Evolutionary conservation across 1,139 yeast species (phyloP), one percentile per base, ranked within the genome.

Genomic region (Debaryomyces sp.): DNA sequence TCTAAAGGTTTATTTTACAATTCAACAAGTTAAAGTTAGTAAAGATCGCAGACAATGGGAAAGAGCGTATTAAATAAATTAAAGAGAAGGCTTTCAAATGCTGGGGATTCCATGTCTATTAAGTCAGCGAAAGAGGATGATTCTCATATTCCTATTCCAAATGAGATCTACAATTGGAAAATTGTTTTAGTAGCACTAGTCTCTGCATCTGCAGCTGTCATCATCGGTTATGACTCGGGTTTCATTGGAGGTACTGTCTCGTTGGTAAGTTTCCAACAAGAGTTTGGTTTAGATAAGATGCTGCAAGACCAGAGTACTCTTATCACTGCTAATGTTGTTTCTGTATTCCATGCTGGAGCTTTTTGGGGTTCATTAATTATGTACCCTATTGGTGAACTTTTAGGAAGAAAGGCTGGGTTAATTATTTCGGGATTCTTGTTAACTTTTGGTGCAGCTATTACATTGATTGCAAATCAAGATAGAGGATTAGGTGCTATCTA

Each of bases 391-490:
- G 67, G 67, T 3, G 67, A 67, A 34, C 50, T 59, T 29, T 49
- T 56, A n/a, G 73, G 73, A 1, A 48, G 73, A 40, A 55, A 60
- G 30, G 40, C 55, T 18, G 70, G 69, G 3, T 61, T 69, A 42
- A 56, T 64, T 21, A 36, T 66, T 3, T 60, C 71, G 3, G 71
- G 71, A 3, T 60, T 68, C 22, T 54, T 78, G 34, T 67, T 79
- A 36, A 62, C 73, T 2, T 58, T 78, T 44, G 84, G 84, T 5
- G 75, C 80, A 4, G 76, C 69, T 5, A 63, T 76, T 34, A 65
- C 71, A 44, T 60, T 71, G 36, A 54, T 58, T 22, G 55, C 63
- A 2, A 50, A 50, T 45, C 53, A 49, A n/a, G 46, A 51, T 13
- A 55, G 60, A 48, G 77, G 63, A 17, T 69, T 65, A 44, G 67